phyloP scores from a whole-genome alignment of 495 filamentous ascomycete species.

The Lindgomyces ingoldianus region DNA sequence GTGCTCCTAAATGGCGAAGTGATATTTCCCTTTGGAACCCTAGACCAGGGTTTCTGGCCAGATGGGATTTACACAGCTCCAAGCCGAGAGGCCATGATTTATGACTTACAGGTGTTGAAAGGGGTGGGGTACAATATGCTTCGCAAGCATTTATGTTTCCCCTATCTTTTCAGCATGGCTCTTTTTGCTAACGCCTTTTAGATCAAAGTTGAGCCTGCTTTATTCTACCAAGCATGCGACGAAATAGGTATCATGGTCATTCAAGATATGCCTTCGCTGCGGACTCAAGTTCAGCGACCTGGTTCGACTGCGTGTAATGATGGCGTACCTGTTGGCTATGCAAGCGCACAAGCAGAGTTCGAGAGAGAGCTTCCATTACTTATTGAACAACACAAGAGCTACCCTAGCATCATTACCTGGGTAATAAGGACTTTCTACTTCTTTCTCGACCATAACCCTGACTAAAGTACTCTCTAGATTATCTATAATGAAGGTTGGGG shows the following conservation, averaged over 20 bases:
- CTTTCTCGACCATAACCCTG: too few relatives aligned
- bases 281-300: constrained; percentile 43
- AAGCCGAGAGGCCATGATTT: constrained; percentile 64
- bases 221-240: constrained; percentile 69
- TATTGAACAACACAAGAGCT: constrained; percentile 62
- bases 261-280: constrained; percentile 67
- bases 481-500: constrained; percentile 77
- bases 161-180: background rate
- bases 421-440: constrained; percentile 33
- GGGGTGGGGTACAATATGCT: constrained; percentile 66
- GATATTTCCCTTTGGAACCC: constrained; percentile 64
- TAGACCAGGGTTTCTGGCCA: constrained; percentile 72
- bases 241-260: constrained; percentile 63
- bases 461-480: too few relatives aligned
- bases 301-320: background rate
- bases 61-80: constrained; percentile 66
- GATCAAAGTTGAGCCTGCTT: constrained; percentile 68
- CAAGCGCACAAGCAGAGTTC: constrained; percentile 60
- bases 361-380: constrained; percentile 61
- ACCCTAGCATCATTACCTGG: constrained; percentile 60
- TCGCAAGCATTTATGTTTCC: constrained; percentile 62
- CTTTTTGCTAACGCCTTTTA: constrained; percentile 32
- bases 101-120: constrained; percentile 62
- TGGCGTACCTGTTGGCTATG: constrained; percentile 33
- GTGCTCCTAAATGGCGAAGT: constrained; percentile 66